phyloP scores from a whole-genome alignment of 805 yeast species.

The Candida morakotiae region DNA sequence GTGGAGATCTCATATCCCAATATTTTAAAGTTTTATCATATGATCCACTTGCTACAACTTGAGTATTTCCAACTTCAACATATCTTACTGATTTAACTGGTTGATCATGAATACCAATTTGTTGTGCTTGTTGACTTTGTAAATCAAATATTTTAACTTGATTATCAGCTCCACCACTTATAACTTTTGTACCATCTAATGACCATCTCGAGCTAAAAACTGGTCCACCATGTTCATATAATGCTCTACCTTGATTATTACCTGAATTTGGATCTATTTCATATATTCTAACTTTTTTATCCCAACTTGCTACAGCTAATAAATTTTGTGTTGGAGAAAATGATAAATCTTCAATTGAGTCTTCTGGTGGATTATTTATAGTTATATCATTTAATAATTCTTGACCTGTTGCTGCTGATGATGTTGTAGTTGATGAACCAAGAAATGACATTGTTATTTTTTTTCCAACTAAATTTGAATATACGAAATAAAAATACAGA shows the following conservation, averaged over 20 bases:
- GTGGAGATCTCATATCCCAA: conserved; percentile 89
- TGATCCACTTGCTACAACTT: conserved; percentile 84
- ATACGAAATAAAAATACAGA: too few relatives aligned
- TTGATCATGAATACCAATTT: conserved; percentile 81
- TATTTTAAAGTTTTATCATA: conserved; percentile 95
- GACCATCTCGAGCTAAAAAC: conserved; percentile 82
- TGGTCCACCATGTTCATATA: conserved; percentile 87
- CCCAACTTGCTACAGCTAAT: conserved; percentile 88
- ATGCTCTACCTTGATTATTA: conserved; percentile 79
- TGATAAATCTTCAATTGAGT: conserved; percentile 75
- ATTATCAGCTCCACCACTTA: conserved; percentile 73
- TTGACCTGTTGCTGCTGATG: conserved; percentile 46
- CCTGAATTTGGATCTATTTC: conserved; percentile 74
- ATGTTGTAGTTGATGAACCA: conserved; percentile 14
- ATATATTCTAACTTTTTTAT: conserved; percentile 87
- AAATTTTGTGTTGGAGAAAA: conserved; percentile 86
- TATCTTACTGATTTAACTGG: conserved; percentile 71
- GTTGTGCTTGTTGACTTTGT: conserved; percentile 75
- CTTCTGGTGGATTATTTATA: conserved; percentile 83
- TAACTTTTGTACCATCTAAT: conserved; percentile 79
- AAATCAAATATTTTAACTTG: conserved; percentile 81
- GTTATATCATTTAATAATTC: conserved; percentile 68
- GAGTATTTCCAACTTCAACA: conserved; percentile 80
- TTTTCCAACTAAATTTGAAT: too few relatives aligned
- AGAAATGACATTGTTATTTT: conserved; percentile 33